These are phyloP conservation scores for Pholiota microspora DNA, from an alignment of 768 basidiomycete species.

Conservation along the genomic window DNA sequence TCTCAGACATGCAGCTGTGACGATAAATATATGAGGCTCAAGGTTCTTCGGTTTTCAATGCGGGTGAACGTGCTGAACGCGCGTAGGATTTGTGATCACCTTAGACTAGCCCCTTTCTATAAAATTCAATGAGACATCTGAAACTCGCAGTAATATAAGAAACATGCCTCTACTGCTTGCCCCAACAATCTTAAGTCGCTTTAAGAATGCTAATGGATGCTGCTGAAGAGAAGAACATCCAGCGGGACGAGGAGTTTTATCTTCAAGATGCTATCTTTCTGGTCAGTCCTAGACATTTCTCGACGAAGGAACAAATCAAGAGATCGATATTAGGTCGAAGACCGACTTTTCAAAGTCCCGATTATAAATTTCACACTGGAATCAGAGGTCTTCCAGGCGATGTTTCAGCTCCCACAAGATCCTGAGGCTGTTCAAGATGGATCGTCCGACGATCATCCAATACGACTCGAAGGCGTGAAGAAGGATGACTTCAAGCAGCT, in stretches of 20 bases:
- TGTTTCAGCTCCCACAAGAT: neutral
- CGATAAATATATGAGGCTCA: too few relatives aligned
- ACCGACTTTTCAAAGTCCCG: slow-evolving; percentile 36
- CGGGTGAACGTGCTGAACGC: too few relatives aligned
- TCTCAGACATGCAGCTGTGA: too few relatives aligned
- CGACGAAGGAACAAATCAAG: neutral
- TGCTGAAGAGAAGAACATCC: neutral
- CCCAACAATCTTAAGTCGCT: neutral
- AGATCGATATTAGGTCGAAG: slow-evolving; percentile 30
- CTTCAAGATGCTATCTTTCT: slow-evolving; percentile 9
- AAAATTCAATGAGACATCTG: neutral
- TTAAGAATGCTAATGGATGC: neutral
- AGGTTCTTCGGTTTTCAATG: too few relatives aligned
- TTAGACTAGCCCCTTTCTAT: neutral
- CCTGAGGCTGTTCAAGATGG: neutral
- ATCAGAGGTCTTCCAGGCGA: slow-evolving; percentile 15
- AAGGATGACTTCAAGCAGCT: slow-evolving; percentile 14
- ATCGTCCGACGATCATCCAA: slow-evolving; percentile 5
- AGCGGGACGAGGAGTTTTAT: slow-evolving; percentile 19
- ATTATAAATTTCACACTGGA: slow-evolving; percentile 29
- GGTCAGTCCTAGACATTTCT: neutral
- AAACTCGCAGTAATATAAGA: neutral
- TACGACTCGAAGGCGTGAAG: slow-evolving; percentile 9
- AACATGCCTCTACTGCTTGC: neutral
- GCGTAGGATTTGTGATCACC: too few relatives aligned